phyloP scores from a whole-genome alignment of 176 grass and related monocot species.

The Aegilops umbellulata region DNA sequence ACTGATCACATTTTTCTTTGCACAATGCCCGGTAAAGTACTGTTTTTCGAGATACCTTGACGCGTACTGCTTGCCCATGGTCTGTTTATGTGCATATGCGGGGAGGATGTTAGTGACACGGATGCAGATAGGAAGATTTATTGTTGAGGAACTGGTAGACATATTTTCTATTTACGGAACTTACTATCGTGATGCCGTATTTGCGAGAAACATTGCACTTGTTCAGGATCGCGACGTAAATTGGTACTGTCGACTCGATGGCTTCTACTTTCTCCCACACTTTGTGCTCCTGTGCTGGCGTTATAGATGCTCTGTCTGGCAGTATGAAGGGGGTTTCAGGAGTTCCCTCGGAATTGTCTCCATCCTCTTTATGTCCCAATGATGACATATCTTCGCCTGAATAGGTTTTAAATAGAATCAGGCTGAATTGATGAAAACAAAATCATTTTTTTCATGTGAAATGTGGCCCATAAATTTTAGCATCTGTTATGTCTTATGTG shows the following conservation, averaged over 20 bases:
- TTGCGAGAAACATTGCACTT: not conserved
- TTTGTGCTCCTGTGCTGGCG: slow-evolving; percentile 19
- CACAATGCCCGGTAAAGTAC: not conserved
- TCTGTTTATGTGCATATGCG: not conserved
- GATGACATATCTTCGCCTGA: not conserved
- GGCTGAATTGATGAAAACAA: not conserved
- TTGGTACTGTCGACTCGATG: not conserved
- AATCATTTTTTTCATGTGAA: not conserved
- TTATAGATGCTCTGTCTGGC: not conserved
- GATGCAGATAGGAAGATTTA: not conserved
- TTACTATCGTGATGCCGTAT: not conserved
- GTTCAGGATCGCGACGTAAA: slow-evolving; percentile 35
- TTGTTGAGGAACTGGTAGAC: not conserved
- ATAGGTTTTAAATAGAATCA: not conserved
- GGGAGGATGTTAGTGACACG: not conserved
- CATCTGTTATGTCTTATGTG: not conserved
- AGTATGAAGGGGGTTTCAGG: not conserved
- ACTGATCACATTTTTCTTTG: not conserved
- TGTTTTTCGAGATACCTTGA: not conserved
- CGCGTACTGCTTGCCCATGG: not conserved
- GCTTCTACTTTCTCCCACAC: slow-evolving; percentile 14
- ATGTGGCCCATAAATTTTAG: not conserved
- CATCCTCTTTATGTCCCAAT: not conserved
- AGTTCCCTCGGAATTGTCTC: not conserved
- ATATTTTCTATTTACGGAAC: not conserved